phyloP scores from a whole-genome alignment of 805 yeast species.

The Ogataea pini region DNA sequence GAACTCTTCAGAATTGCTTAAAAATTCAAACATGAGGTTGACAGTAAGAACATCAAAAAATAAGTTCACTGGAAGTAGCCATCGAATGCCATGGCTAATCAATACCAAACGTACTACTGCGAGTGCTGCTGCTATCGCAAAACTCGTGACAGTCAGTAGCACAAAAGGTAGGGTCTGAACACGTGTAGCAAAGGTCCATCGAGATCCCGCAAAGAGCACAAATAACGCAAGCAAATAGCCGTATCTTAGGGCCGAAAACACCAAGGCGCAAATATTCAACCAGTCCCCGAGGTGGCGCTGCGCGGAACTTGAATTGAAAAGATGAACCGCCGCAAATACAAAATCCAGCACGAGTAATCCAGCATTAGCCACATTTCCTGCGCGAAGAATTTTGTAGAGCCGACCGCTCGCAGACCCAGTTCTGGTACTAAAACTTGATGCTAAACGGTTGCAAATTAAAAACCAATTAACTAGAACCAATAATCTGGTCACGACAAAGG shows the following conservation, averaged over 20 bases:
- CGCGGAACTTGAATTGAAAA: neutral
- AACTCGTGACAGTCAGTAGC: conserved; percentile 38
- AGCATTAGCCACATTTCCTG: conserved; percentile 10
- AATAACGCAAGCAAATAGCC: conserved; percentile 34
- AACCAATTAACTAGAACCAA: conserved; percentile 54
- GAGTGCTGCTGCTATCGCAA: conserved; percentile 36
- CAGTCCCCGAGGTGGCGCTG: conserved; percentile 19
- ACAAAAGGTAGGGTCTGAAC: conserved; percentile 50
- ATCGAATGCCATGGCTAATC: conserved; percentile 42
- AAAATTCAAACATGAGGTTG: conserved; percentile 70
- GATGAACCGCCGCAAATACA: conserved; percentile 6
- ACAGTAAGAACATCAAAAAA: conserved; percentile 50
- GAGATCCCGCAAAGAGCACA: conserved; percentile 40
- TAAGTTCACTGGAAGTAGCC: conserved; percentile 49
- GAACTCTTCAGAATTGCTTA: conserved; percentile 51
- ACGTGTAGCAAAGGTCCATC: conserved; percentile 46
- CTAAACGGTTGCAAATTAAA: conserved; percentile 15
- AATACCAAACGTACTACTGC: conserved; percentile 29
- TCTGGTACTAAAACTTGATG: conserved; percentile 12
- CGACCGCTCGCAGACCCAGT: conserved; percentile 7
- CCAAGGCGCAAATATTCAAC: conserved; percentile 32
- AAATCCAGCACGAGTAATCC: conserved; percentile 11
- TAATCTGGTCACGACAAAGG: conserved; percentile 43
- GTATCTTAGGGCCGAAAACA: conserved; percentile 33
- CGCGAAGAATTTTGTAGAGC: conserved; percentile 7